phyloP scores from a whole-genome alignment of 495 filamentous ascomycete species.

The Antarctomyces pellizariae region DNA sequence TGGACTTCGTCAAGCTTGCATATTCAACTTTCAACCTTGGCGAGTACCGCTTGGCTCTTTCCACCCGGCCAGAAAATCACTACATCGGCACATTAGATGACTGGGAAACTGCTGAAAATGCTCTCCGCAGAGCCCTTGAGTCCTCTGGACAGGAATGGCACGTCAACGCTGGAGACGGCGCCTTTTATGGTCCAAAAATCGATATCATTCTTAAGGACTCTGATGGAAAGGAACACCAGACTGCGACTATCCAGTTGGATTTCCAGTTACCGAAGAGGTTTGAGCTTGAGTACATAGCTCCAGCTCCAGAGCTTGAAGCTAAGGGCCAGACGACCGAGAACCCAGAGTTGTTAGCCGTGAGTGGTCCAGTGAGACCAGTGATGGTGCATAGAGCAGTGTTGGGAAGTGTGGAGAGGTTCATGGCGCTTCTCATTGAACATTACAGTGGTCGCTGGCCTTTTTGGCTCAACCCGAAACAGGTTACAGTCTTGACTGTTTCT shows the following conservation, averaged over 20 bases:
- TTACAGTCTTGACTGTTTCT: constrained; percentile 55
- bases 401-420: constrained; percentile 66
- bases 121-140: constrained; percentile 45
- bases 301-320: constrained; percentile 45
- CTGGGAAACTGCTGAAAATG: constrained; percentile 61
- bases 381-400: constrained; percentile 76
- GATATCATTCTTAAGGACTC: constrained; percentile 68
- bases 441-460: constrained; percentile 70
- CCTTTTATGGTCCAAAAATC: constrained; percentile 92
- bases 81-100: constrained; percentile 60
- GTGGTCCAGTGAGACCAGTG: constrained; percentile 45
- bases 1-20: constrained; percentile 59
- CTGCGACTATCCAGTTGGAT: constrained; percentile 81
- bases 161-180: constrained; percentile 62
- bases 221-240: constrained; percentile 75
- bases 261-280: constrained; percentile 83
- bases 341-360: constrained; percentile 17
- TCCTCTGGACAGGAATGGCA: constrained; percentile 41
- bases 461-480: constrained; percentile 73
- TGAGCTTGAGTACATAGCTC: constrained; percentile 47
- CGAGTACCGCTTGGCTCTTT: constrained; percentile 53
- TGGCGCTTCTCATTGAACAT: constrained; percentile 72
- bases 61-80: constrained; percentile 51
- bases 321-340: constrained; percentile 24
- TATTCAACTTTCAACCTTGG: constrained; percentile 56